Base-by-base conservation (phyloP, 352 stramenopile species). In the Phytophthora foliorum region DNA sequence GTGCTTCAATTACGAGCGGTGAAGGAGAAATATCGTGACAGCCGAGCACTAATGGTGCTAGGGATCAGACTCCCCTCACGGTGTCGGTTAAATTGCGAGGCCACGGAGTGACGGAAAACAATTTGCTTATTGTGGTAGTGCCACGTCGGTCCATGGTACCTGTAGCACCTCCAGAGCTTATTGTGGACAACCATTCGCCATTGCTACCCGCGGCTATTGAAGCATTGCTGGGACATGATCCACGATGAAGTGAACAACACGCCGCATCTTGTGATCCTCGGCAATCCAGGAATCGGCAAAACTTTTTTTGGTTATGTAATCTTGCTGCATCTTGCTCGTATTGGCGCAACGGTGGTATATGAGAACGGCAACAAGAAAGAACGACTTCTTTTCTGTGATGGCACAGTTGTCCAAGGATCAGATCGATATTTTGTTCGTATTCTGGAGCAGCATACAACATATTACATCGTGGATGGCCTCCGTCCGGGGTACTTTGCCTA, bases 241-340 rank as follows among this genome's bases (percentile, higher is more conserved):
- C 59, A 61, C 13, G 39, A 61, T 51, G 16, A 61, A 61, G 38
- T 22, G 63, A 39, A 22, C 5, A 78, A 75, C 7, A 65, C 58
- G 39, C 66, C 63, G 45, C 69, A 78, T 69, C 66, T 75, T 17
- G 71, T 78, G 49, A 75, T 78, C 19, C 54, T 78, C 36, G 70
- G 70, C 38, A 72, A 72, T 27, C 66, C 66, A 58, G 71, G 59
- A 24, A 75, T 75, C 24, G 66, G 66, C 41, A 78, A 73, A 65
- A 56, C 60, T 27, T 75, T 69, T 57, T 72, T 75, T 42, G 71
- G 67, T 42, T 75, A 44, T 58, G 27, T 73, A 16, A 49, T 75
- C 34, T 69, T 75, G 71, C 66, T 67, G 51, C 59, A 48, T 24
- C 57, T 78, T 60, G 66, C 53, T 25, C 70, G 48, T 61, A 21